Evolutionary conservation across 148 eudicot genomes (phyloP).

Genomic region (Dianthus caryophyllus): DNA sequence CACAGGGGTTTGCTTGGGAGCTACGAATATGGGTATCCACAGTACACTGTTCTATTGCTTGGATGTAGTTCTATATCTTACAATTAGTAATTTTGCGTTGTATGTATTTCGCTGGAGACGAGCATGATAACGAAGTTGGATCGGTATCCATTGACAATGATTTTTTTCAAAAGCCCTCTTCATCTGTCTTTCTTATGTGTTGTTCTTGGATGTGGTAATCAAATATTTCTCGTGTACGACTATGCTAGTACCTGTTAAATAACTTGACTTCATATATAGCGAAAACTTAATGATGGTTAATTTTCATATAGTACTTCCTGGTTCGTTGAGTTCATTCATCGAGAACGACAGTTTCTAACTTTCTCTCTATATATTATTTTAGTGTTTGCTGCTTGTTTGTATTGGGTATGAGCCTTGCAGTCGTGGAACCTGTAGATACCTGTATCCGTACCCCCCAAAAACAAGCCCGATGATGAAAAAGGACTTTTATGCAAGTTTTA

Average conservation of each 20-base stretch:
- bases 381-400: conserved; percentile 53
- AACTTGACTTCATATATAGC: not conserved
- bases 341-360: not conserved
- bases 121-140: conserved; percentile 67
- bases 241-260: not conserved
- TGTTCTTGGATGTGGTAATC: conserved; percentile 73
- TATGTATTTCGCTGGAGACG: conserved; percentile 28
- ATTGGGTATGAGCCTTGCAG: conserved; percentile 55
- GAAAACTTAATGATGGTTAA: too few species aligned
- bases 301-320: not conserved
- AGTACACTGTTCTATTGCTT: conserved; percentile 9
- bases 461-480: too few species aligned
- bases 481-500: too few species aligned
- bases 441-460: too few species aligned
- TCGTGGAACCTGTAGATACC: conserved; percentile 53
- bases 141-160: conserved; percentile 59
- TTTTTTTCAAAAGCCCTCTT: conserved; percentile 61
- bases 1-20: too few species aligned
- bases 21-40: too few species aligned
- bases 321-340: not conserved
- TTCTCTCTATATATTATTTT: conserved; percentile 15
- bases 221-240: conserved; percentile 63
- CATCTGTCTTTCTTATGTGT: conserved; percentile 60
- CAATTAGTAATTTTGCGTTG: conserved; percentile 13
- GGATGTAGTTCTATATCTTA: not conserved